phyloP scores from a whole-genome alignment of 176 grass and related monocot species.

The Tillandsia fasciculata region DNA sequence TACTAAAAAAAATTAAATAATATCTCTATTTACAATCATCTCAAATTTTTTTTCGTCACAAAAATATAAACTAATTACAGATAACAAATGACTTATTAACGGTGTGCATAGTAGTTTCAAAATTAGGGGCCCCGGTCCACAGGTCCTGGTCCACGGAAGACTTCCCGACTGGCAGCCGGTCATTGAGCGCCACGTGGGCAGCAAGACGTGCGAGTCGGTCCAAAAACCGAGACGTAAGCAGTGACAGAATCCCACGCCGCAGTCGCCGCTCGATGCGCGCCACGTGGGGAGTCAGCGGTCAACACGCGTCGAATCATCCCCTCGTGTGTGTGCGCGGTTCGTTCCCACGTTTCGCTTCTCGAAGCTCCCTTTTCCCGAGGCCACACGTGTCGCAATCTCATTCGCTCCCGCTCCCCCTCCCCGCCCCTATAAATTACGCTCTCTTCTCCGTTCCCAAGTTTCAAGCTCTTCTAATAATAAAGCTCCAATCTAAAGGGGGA shows the following conservation, averaged over 20 bases:
- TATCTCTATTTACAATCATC: no score
- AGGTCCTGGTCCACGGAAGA: no score
- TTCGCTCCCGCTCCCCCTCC: not conserved
- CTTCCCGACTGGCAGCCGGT: no score
- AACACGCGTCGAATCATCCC: not conserved
- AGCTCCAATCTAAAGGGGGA: no score
- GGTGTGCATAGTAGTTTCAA: no score
- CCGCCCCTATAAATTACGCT: slow-evolving; percentile 29
- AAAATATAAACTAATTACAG: no score
- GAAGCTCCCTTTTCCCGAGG: not conserved
- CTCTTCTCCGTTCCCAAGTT: slow-evolving; percentile 19
- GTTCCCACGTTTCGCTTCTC: not conserved
- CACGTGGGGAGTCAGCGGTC: slow-evolving; percentile 13
- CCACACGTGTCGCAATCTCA: not conserved
- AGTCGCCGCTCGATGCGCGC: slow-evolving; percentile 6
- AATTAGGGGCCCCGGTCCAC: no score
- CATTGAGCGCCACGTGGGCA: not conserved
- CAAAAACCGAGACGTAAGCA: slow-evolving; percentile 35
- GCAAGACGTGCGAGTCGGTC: not conserved
- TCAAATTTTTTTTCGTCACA: no score
- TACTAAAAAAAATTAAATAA: no score
- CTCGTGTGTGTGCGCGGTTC: no score
- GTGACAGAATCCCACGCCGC: slow-evolving; percentile 22
- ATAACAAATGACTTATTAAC: no score
- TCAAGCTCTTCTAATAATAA: slow-evolving; percentile 7